phyloP scores from a whole-genome alignment of 1,284 basidiomycete species.

The Grifola frondosa region DNA sequence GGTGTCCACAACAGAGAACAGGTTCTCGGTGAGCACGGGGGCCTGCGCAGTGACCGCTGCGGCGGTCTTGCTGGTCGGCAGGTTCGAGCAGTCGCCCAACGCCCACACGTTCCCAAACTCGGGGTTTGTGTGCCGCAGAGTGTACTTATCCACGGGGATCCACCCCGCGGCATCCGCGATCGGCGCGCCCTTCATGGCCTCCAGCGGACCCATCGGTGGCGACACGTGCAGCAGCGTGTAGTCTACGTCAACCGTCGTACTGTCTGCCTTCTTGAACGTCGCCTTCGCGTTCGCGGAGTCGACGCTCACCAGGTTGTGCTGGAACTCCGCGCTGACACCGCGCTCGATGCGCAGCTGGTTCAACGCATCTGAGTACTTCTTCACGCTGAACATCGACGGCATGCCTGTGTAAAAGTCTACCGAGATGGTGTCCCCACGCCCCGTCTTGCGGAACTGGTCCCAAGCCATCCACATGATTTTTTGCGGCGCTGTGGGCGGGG shows the following conservation, averaged over 20 bases:
- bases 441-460: conserved; percentile 67
- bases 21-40: conserved; percentile 91
- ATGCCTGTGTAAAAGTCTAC: conserved; percentile 91
- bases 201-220: conserved; percentile 89
- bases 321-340: conserved; percentile 78
- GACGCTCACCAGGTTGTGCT: conserved; percentile 82
- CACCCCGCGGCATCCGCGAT: conserved; percentile 83
- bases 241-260: conserved; percentile 63
- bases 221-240: conserved; percentile 88
- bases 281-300: conserved; percentile 72
- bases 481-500: conserved; percentile 64
- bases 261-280: conserved; percentile 79
- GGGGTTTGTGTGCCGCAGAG: conserved; percentile 81
- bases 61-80: conserved; percentile 95
- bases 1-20: conserved; percentile 72
- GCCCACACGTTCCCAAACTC: conserved; percentile 84
- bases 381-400: conserved; percentile 90
- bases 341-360: conserved; percentile 78
- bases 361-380: conserved; percentile 89
- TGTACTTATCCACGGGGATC: conserved; percentile 83
- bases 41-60: conserved; percentile 92
- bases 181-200: conserved; percentile 78
- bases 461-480: conserved; percentile 97
- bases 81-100: conserved; percentile 86
- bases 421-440: conserved; percentile 58